Conservation (phyloP, 768 basidiomycete genomes). For the Suillus americanus region DNA sequence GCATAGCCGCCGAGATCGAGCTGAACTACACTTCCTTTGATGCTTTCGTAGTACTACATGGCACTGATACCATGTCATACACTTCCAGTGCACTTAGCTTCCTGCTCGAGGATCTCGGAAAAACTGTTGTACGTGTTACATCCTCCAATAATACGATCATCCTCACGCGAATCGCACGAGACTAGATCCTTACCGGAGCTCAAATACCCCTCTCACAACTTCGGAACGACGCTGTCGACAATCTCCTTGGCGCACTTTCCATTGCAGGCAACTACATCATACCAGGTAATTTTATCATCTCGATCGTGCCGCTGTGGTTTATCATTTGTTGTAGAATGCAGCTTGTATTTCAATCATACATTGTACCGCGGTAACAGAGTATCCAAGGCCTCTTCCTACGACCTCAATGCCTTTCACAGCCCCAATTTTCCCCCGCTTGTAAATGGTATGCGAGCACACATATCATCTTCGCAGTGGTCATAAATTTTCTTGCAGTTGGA, state of each 20-base stretch:
- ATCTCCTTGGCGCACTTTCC: constrained; percentile 83
- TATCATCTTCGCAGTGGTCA: neutral
- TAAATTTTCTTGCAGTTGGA: constrained; percentile 52
- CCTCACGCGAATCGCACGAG: neutral
- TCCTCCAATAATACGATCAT: neutral
- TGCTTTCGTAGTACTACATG: constrained; percentile 88
- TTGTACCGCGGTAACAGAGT: constrained; percentile 86
- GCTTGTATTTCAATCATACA: constrained; percentile 87
- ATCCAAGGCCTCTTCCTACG: constrained; percentile 78
- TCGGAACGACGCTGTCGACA: constrained; percentile 94
- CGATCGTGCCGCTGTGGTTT: neutral
- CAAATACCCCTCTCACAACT: constrained; percentile 91
- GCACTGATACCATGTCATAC: constrained; percentile 91
- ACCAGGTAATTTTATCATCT: constrained; percentile 54
- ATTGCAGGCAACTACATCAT: constrained; percentile 92
- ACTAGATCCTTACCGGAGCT: constrained; percentile 85
- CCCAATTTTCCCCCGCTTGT: constrained; percentile 84
- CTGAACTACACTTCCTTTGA: constrained; percentile 86
- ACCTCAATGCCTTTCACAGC: constrained; percentile 80
- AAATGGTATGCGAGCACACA: constrained; percentile 50
- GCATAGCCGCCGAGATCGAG: constrained; percentile 89
- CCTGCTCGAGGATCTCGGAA: constrained; percentile 88
- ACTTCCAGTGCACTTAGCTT: constrained; percentile 89
- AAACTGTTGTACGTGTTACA: constrained; percentile 66
- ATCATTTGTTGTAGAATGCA: constrained; percentile 56